Base-by-base conservation (phyloP, 2,329 filamentous ascomycete species). In the Microcyclosporella mali region DNA sequence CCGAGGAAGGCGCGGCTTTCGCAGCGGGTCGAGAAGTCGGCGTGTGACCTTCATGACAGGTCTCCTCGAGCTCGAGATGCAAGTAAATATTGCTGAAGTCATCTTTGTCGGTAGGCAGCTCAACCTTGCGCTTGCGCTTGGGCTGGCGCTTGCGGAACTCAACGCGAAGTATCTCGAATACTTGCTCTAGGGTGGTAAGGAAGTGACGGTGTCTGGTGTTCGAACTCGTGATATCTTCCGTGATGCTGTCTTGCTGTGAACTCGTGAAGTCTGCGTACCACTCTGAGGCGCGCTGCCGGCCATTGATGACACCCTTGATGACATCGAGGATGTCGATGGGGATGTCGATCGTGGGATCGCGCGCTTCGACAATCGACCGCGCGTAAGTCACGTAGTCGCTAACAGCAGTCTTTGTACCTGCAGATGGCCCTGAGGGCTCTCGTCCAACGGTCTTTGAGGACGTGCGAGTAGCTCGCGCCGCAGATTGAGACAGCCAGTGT, bases 271-370 rank as follows among this genome's bases (percentile, higher is more conserved):
- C 31, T 12, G 14, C 14, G 16, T 40, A 45, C 42, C 42, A 45
- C 6, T 40, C 31, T 15, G n/a, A 21, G 2, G 37, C 19, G 8
- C 9, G 4, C 4, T 15, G 14, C 2, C 44, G 28, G 4, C 39
- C 44, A 2, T 27, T 18, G 21, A 46, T 46, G 11, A 32, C 35
- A 35, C 42, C 44, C 11, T 39, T 30, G 15, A 30, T 35, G 1
- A 41, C 11, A 30, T 40, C 40, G 18, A 46, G 35, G 9, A 46
- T 42, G 12, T 33, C 32, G 10, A 39, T 25, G 11, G 33, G 34
- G 9, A 46, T 46, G 4, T 46, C 40, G 30, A 46, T 38, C 11
- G 11, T 27, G 14, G 44, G 44, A 12, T 39, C 17, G 6, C n/a
- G 18, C 3, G 33, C 33, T 6, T 14, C 12, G 14, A 36, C 37